Evolutionary conservation across 2,329 filamentous ascomycete genomes (phyloP).

Genomic region (Paramyrothecium sp.): DNA sequence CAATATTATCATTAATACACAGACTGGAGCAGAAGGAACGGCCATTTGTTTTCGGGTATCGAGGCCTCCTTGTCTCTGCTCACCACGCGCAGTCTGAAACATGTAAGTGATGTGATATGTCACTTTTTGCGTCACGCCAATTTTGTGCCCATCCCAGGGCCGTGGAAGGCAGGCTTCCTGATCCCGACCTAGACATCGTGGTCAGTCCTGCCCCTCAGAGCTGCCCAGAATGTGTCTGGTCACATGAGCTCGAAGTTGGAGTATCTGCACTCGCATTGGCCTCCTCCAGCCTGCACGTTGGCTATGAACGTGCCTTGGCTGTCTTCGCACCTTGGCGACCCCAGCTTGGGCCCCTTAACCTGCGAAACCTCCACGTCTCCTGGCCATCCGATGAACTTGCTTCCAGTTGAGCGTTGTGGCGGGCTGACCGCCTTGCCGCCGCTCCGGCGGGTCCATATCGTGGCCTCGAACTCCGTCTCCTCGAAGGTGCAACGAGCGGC

Average conservation of each 20-base stretch:
- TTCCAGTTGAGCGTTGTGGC: conserved; percentile 8
- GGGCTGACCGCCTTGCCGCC: conserved; percentile 15
- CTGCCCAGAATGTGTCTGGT: no score
- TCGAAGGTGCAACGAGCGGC: conserved; percentile 58
- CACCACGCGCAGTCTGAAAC: no score
- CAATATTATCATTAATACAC: not conserved
- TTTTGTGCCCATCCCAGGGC: no score
- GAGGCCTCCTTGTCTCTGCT: not conserved
- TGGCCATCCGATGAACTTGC: conserved; percentile 48
- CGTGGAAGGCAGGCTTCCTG: no score
- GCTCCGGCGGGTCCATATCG: conserved; percentile 54
- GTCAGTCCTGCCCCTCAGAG: no score
- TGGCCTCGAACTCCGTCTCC: conserved; percentile 52
- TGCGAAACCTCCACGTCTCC: conserved; percentile 57
- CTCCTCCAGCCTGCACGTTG: conserved; percentile 31
- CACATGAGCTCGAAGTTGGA: conserved; percentile 25
- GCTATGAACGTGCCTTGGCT: conserved; percentile 32
- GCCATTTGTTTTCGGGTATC: not conserved
- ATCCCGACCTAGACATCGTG: no score
- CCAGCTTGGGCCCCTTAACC: conserved; percentile 34
- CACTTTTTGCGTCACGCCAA: no score
- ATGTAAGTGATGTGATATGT: no score
- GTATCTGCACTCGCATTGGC: conserved; percentile 38
- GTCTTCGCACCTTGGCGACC: conserved; percentile 54
- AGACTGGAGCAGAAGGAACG: not conserved